Percentiles rank a stretch among this genome's conserved stretches.
phyloP scores from a whole-genome alignment of 441 rosid species.

The Codiaeum variegatum region DNA sequence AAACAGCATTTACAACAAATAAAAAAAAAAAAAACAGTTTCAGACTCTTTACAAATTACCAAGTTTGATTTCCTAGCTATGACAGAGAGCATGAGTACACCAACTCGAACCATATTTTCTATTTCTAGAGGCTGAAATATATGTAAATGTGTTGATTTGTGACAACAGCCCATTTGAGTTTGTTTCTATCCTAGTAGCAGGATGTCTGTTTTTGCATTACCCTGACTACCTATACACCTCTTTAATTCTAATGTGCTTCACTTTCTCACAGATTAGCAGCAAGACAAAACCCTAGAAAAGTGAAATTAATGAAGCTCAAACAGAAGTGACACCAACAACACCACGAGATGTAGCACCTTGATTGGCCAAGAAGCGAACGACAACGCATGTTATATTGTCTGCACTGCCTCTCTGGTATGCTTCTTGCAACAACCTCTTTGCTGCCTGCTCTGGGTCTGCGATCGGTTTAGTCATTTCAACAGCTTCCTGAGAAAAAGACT shows the following conservation, averaged over 20 bases:
- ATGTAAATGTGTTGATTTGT: constrained; percentile 14
- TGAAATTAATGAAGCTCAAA: constrained; percentile 8
- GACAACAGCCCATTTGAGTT: constrained; percentile 18
- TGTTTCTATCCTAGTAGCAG: constrained; percentile 22
- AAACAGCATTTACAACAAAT: constrained; percentile 34
- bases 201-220: constrained; percentile 20
- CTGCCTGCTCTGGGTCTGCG: constrained; percentile 79
- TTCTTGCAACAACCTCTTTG: constrained; percentile 75
- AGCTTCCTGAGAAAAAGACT: constrained; percentile 57
- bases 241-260: constrained; percentile 16
- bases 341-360: constrained; percentile 41
- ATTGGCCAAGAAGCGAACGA: constrained; percentile 72
- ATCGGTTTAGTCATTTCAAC: constrained; percentile 69
- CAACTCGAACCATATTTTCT: constrained; percentile 25
- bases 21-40: neutral
- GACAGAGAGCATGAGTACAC: constrained; percentile 18
- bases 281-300: neutral
- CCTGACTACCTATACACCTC: constrained; percentile 25
- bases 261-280: constrained; percentile 10
- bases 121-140: constrained; percentile 29
- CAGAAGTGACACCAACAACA: constrained; percentile 21
- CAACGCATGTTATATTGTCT: constrained; percentile 93
- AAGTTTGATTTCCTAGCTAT: constrained; percentile 26
- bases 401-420: constrained; percentile 94
- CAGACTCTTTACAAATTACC: constrained; percentile 33